phyloP scores from a whole-genome alignment of 2,329 filamentous ascomycete species.

The Colletotrichum abscissum region DNA sequence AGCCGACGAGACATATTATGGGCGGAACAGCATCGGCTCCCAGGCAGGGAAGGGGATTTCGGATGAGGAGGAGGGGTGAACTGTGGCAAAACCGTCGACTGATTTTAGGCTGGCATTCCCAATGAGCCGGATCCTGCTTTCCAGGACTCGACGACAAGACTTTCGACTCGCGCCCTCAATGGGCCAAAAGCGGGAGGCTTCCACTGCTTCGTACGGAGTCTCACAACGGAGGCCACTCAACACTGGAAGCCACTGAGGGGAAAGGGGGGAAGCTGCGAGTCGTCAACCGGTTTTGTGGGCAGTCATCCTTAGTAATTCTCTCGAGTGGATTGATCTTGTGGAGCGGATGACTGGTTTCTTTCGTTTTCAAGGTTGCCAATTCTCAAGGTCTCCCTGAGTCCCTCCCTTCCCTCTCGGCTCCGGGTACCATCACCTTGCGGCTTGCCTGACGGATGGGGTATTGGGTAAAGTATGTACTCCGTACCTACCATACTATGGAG shows the following conservation, averaged over 20 bases:
- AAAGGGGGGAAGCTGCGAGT: not conserved
- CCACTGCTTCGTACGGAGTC: not conserved
- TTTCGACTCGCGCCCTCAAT: not conserved
- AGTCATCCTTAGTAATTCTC: not conserved
- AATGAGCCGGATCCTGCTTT: slow-evolving; percentile 24
- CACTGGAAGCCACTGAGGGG: not conserved
- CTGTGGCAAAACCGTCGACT: not conserved
- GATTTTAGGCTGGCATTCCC: slow-evolving; percentile 19
- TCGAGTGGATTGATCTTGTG: not conserved
- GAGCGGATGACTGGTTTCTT: not conserved
- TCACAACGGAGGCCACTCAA: not conserved
- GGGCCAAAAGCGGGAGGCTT: not conserved
- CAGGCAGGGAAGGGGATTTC: not conserved
- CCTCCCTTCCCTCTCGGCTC: not conserved
- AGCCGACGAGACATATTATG: too few relatives aligned
- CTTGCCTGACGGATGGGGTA: not conserved
- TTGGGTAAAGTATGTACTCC: not conserved
- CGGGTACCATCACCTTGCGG: not conserved
- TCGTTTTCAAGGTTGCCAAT: not conserved
- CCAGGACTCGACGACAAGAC: not conserved
- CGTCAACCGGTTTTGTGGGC: not conserved
- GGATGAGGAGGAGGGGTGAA: not conserved
- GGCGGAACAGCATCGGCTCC: not conserved
- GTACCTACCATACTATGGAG: not conserved
- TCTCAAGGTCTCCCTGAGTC: not conserved